Evolutionary conservation across 2,329 filamentous ascomycete genomes (phyloP).

Genomic region (Alternaria infectoria): DNA sequence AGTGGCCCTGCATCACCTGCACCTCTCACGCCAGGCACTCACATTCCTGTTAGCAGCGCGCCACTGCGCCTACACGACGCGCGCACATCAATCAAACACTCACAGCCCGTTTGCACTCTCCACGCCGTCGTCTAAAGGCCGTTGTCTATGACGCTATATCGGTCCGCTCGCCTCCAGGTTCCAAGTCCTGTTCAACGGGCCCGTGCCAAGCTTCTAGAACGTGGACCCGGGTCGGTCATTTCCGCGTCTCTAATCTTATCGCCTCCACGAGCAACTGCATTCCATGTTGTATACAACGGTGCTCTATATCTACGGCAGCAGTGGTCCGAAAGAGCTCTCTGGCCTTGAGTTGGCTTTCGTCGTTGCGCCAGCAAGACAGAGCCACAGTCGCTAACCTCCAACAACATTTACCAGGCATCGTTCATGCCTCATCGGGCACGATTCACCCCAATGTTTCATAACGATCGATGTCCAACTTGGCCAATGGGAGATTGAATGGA

Average conservation of each 20-base stretch:
- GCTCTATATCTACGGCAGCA: background rate
- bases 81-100: background rate
- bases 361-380: background rate
- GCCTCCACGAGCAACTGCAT: background rate
- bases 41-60: background rate
- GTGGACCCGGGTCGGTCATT: slow-evolving; percentile 5
- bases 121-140: slow-evolving; percentile 2
- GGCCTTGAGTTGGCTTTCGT: background rate
- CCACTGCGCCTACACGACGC: background rate
- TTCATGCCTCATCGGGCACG: background rate
- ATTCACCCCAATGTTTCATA: background rate
- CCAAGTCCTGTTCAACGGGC: background rate
- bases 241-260: slow-evolving; percentile 7
- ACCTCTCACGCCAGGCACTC: slow-evolving; percentile 12
- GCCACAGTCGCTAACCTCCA: background rate
- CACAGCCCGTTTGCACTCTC: background rate
- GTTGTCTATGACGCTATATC: slow-evolving; percentile 19
- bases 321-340: background rate
- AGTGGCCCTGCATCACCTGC: slow-evolving; percentile 18
- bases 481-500: background rate
- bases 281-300: background rate
- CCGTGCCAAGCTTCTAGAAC: slow-evolving; percentile 24
- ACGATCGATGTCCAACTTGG: background rate
- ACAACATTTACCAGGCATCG: background rate
- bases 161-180: slow-evolving; percentile 18